A percentile compares a stretch with the other conserved stretches of the same genome.
These are phyloP conservation scores for Mucor piriformis DNA, from an alignment of 371 early-diverging fungal genomes.

Conservation along the genomic window DNA sequence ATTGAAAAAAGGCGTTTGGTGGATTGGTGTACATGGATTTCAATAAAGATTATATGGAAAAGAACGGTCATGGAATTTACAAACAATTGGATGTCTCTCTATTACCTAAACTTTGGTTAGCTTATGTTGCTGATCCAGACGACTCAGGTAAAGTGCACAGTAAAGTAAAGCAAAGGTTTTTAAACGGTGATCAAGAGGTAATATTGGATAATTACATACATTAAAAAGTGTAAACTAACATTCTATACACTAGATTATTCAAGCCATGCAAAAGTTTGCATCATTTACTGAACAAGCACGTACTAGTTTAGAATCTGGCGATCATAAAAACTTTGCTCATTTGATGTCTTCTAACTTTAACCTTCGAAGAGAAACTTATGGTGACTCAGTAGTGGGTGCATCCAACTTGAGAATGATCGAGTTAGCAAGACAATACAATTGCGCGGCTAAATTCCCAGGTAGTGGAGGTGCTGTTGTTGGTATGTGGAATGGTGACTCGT, in stretches of 20 bases:
- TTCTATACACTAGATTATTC: too few relatives aligned
- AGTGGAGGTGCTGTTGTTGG: conserved; percentile 60
- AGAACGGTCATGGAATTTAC: conserved; percentile 63
- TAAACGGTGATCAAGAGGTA: conserved; percentile 61
- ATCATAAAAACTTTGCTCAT: conserved; percentile 42
- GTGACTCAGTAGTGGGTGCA: conserved; percentile 49
- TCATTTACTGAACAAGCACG: conserved; percentile 50
- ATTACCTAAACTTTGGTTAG: conserved; percentile 54
- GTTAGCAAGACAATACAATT: conserved; percentile 41
- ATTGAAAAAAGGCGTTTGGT: conserved; percentile 44
- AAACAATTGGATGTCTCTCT: conserved; percentile 35
- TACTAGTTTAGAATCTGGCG: conserved; percentile 17
- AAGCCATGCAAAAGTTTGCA: conserved; percentile 65
- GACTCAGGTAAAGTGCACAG: conserved; percentile 73
- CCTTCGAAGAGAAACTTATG: conserved; percentile 51
- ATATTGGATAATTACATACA: too few relatives aligned
- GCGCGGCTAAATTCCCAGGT: conserved; percentile 58
- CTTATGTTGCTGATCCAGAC: conserved; percentile 67
- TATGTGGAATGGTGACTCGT: conserved; percentile 39
- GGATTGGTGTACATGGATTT: conserved; percentile 78
- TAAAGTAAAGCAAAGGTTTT: conserved; percentile 58
- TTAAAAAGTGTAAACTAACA: too few relatives aligned
- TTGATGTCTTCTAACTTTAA: conserved; percentile 56
- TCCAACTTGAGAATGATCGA: conserved; percentile 56
- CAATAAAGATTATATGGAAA: conserved; percentile 52